A percentile compares a stretch with the other conserved stretches of the same genome.
phyloP scores from a whole-genome alignment of 1,284 basidiomycete species.

The Sporisorium iseilematis-ciliati region DNA sequence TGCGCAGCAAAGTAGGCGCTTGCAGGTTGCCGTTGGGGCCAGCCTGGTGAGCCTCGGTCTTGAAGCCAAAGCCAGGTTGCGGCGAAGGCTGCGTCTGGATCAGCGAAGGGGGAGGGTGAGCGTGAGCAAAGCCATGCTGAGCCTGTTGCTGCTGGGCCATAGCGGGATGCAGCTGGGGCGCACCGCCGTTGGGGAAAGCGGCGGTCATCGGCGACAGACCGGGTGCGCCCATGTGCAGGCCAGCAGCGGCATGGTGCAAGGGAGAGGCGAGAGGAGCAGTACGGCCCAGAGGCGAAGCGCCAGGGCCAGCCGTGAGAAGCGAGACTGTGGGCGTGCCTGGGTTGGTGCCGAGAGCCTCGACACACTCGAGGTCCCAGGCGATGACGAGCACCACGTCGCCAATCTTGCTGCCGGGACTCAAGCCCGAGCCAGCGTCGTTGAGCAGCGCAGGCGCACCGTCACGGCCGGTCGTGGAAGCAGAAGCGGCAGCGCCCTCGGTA shows the following conservation, averaged over 20 bases:
- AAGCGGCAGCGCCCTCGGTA: conserved; percentile 33
- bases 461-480: conserved; percentile 11
- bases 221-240: conserved; percentile 26
- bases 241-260: conserved; percentile 27
- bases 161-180: conserved; percentile 11
- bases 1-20: conserved; percentile 58
- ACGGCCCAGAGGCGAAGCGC: conserved; percentile 43
- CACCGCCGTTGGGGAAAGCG: conserved; percentile 23
- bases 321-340: conserved; percentile 64
- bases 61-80: conserved; percentile 37
- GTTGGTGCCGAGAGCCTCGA: conserved; percentile 59
- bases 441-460: conserved; percentile 27
- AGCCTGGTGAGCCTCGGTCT: conserved; percentile 8
- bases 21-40: conserved; percentile 23
- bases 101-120: conserved; percentile 45
- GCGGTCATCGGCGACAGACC: conserved; percentile 44
- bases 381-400: conserved; percentile 71
- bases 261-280: conserved; percentile 43
- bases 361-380: conserved; percentile 70
- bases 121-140: conserved; percentile 30
- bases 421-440: conserved; percentile 25
- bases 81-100: conserved; percentile 58
- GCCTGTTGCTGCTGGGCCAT: conserved; percentile 29
- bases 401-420: conserved; percentile 66
- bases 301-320: conserved; percentile 42